Conservation (phyloP, 192 early-diverging fungal species). For the Coemansia sp. region DNA sequence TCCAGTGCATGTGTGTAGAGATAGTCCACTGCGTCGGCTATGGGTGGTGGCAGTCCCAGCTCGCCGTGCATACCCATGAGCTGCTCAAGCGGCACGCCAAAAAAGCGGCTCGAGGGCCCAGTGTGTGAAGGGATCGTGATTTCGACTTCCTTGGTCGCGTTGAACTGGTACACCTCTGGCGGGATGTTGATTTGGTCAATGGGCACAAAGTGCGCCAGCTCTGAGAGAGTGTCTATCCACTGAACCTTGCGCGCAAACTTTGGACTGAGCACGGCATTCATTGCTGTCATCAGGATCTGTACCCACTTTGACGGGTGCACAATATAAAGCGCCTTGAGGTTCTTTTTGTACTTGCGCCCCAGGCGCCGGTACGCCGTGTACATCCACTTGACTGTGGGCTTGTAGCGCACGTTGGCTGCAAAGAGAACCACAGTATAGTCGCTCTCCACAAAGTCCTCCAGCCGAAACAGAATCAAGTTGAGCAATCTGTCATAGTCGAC, state of each 20-base stretch:
- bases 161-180: conserved; percentile 50
- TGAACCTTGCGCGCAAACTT: conserved; percentile 86
- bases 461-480: conserved; percentile 57
- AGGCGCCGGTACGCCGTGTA: conserved; percentile 80
- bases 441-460: conserved; percentile 83
- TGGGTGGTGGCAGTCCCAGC: conserved; percentile 71
- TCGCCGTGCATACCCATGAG: conserved; percentile 75
- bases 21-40: conserved; percentile 69
- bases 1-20: conserved; percentile 67
- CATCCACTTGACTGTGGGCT: conserved; percentile 82
- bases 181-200: conserved; percentile 78
- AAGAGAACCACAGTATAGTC: conserved; percentile 91
- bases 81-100: conserved; percentile 72
- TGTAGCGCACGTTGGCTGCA: conserved; percentile 69
- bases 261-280: conserved; percentile 85
- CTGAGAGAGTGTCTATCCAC: conserved; percentile 71
- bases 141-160: conserved; percentile 46
- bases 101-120: conserved; percentile 54
- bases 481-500: conserved; percentile 84
- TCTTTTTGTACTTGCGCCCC: conserved; percentile 89
- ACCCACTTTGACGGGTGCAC: conserved; percentile 89
- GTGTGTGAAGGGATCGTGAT: conserved; percentile 40
- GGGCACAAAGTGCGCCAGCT: conserved; percentile 65
- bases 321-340: conserved; percentile 86
- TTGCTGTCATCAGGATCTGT: conserved; percentile 76